Percentiles rank a stretch among this genome's conserved stretches.
Evolutionary conservation across 2,329 filamentous ascomycete genomes (phyloP).

Genomic region (Chaetoscypha palmicola): DNA sequence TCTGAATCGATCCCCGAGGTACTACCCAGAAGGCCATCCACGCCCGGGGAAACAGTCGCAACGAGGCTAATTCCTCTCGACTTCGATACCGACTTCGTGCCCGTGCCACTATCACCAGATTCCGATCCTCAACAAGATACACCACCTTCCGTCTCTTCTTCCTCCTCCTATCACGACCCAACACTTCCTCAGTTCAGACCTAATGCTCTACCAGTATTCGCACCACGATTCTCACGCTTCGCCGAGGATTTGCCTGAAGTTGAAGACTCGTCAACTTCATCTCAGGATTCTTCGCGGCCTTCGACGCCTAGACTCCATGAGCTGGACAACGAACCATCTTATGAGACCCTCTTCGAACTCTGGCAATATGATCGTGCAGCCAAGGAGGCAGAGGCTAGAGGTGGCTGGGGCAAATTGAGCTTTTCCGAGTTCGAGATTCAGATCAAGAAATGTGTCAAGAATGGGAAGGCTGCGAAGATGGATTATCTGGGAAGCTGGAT

Average conservation of each 20-base stretch:
- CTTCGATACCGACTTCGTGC: not conserved
- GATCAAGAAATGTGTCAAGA: constrained; percentile 48
- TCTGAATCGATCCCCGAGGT: too few relatives aligned
- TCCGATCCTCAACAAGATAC: constrained; percentile 10
- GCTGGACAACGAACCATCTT: not conserved
- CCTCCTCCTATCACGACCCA: constrained; percentile 39
- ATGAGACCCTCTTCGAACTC: constrained; percentile 18
- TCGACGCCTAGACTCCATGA: constrained; percentile 4
- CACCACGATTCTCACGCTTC: constrained; percentile 9
- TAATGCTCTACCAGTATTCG: constrained; percentile 12
- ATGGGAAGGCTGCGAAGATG: constrained; percentile 55
- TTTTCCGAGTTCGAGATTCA: constrained; percentile 74
- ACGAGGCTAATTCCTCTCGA: not conserved
- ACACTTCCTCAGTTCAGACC: constrained; percentile 64
- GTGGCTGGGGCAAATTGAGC: constrained; percentile 72
- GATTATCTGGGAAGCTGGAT: constrained; percentile 89
- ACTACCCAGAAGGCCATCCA: too few relatives aligned
- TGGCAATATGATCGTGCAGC: constrained; percentile 21
- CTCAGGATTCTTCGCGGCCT: not conserved
- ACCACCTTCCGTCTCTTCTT: constrained; percentile 9
- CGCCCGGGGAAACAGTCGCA: not conserved
- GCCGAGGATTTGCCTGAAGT: constrained; percentile 8
- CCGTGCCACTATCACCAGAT: not conserved
- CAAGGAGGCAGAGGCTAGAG: constrained; percentile 58
- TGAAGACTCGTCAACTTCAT: constrained; percentile 1